Evolutionary conservation across 2,329 filamentous ascomycete genomes (phyloP).

Genomic region (Fusarium ambrosium): DNA sequence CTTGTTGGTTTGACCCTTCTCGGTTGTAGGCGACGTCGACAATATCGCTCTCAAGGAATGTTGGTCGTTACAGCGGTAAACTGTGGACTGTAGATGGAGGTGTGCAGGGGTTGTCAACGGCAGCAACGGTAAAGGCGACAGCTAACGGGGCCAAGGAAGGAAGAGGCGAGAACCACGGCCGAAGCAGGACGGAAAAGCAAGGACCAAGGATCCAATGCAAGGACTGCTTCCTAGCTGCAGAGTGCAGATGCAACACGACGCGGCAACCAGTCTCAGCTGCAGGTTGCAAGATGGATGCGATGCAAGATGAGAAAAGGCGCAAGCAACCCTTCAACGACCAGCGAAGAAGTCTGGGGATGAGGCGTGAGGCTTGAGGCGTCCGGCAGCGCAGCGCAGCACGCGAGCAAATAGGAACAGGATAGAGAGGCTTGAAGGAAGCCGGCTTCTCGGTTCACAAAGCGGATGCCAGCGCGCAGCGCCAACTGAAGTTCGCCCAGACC

Average conservation of each 20-base stretch:
- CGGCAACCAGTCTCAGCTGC: slow-evolving; percentile 28
- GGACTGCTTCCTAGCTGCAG: slow-evolving; percentile 12
- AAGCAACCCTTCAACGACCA: slow-evolving; percentile 18
- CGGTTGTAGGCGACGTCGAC: slow-evolving; percentile 6
- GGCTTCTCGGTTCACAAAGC: neutral
- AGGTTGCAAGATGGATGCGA: slow-evolving; percentile 36
- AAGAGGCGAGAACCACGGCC: slow-evolving; percentile 17
- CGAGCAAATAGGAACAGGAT: slow-evolving; percentile 29
- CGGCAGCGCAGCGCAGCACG: slow-evolving; percentile 24
- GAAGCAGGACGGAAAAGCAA: slow-evolving; percentile 14
- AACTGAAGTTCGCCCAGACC: slow-evolving; percentile 10
- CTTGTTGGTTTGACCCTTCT: slow-evolving; percentile 17
- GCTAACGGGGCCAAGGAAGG: slow-evolving; percentile 8
- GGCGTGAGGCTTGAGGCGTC: neutral
- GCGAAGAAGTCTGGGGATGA: slow-evolving; percentile 11
- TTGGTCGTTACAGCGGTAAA: slow-evolving; percentile 8
- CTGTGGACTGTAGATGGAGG: slow-evolving; percentile 1
- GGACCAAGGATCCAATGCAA: slow-evolving; percentile 20
- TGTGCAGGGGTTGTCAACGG: slow-evolving; percentile 2
- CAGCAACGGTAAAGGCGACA: neutral
- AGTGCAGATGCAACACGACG: slow-evolving; percentile 35
- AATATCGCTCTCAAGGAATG: neutral
- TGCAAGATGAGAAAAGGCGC: slow-evolving; percentile 35
- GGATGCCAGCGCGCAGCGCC: slow-evolving; percentile 8
- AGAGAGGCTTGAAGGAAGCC: neutral